Conservation (phyloP, 2,329 filamentous ascomycete genomes). For the Trichoderma polysporum region DNA sequence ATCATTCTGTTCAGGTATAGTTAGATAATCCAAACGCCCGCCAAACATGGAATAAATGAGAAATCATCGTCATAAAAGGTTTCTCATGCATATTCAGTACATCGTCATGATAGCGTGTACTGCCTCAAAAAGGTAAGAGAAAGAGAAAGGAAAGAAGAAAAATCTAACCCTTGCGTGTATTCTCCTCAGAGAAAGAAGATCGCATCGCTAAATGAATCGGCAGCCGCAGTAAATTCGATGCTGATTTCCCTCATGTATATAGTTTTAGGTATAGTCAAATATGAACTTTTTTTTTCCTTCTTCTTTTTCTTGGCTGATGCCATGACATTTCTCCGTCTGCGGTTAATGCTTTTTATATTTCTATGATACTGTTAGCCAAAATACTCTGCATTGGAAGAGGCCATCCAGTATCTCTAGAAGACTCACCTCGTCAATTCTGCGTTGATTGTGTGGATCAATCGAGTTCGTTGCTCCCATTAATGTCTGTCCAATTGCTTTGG, state of each 20-base stretch:
- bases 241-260: not conserved
- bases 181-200: not conserved
- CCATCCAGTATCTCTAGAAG: not conserved
- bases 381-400: not conserved
- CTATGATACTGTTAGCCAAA: slow-evolving; percentile 31
- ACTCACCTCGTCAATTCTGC: slow-evolving; percentile 86
- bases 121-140: not conserved
- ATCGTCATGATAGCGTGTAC: not conserved
- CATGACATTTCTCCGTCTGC: not conserved
- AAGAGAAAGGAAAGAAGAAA: not conserved
- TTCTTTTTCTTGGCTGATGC: not conserved
- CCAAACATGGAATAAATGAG: not conserved
- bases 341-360: slow-evolving; percentile 44
- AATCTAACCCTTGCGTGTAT: not conserved
- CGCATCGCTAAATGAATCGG: not conserved
- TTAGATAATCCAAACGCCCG: slow-evolving; percentile 3
- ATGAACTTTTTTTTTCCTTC: not conserved
- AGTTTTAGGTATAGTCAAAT: not conserved
- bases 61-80: not conserved
- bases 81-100: not conserved
- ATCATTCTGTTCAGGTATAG: slow-evolving; percentile 22
- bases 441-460: slow-evolving; percentile 77
- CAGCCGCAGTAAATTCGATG: slow-evolving; percentile 2
- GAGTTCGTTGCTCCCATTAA: slow-evolving; percentile 90
- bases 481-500: slow-evolving; percentile 83